Percentiles rank a stretch among this genome's conserved stretches.
phyloP scores from a whole-genome alignment of 164 flowering plant genomes.

The Tetrastigma voinierianum region DNA sequence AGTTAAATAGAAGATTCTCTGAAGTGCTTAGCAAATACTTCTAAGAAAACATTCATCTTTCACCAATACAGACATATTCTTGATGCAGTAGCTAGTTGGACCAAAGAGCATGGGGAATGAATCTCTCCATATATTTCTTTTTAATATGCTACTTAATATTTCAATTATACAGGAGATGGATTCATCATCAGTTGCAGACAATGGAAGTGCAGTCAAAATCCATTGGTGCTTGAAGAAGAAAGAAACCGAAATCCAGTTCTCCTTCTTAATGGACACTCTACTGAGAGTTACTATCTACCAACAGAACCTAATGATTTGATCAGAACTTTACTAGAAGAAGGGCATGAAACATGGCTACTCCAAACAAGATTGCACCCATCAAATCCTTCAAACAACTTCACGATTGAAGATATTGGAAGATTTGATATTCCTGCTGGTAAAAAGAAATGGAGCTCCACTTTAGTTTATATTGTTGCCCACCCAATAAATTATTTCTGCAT shows the following conservation, averaged over 20 bases:
- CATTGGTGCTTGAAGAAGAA: slow-evolving; percentile 17
- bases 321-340: slow-evolving; percentile 48
- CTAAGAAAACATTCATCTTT: no score
- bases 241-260: slow-evolving; percentile 40
- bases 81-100: no score
- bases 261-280: slow-evolving; percentile 50
- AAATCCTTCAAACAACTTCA: slow-evolving; percentile 45
- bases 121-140: no score
- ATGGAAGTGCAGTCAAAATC: slow-evolving; percentile 32
- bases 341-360: slow-evolving; percentile 53
- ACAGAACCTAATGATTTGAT: slow-evolving; percentile 60
- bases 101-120: no score
- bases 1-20: no score
- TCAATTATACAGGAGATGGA: slow-evolving; percentile 43
- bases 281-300: slow-evolving; percentile 57
- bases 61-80: no score
- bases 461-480: not conserved
- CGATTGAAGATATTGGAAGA: slow-evolving; percentile 56
- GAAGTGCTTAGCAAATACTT: no score
- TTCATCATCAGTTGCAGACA: slow-evolving; percentile 45
- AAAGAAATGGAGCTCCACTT: not conserved
- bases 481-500: not conserved
- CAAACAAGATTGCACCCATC: slow-evolving; percentile 52
- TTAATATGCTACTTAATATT: no score
- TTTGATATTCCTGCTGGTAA: slow-evolving; percentile 64